Conservation (phyloP, 2,329 filamentous ascomycete genomes). For the Fusarium transvaalense region DNA sequence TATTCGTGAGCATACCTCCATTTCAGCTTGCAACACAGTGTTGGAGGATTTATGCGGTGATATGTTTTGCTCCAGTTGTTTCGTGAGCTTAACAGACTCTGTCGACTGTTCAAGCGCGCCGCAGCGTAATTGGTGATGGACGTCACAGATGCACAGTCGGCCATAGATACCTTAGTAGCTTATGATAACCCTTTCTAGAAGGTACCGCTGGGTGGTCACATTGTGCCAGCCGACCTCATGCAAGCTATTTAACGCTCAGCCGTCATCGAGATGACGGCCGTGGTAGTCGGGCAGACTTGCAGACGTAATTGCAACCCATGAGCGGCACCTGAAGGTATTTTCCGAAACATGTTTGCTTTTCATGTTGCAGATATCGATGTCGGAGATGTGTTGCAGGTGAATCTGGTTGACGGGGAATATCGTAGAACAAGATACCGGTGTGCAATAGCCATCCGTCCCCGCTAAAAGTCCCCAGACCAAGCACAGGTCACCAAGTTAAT, state of each 20-base stretch:
- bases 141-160: conserved; percentile 16
- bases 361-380: conserved; percentile 3
- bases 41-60: neutral
- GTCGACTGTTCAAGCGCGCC: neutral
- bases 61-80: neutral
- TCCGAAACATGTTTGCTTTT: conserved; percentile 12
- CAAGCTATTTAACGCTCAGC: conserved; percentile 30
- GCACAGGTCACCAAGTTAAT: conserved; percentile 36
- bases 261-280: neutral
- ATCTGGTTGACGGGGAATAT: conserved; percentile 1
- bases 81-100: neutral
- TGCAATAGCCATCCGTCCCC: conserved; percentile 22
- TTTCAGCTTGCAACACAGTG: conserved; percentile 26
- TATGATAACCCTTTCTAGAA: conserved; percentile 4
- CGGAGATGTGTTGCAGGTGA: conserved; percentile 17
- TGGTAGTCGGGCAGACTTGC: conserved; percentile 5
- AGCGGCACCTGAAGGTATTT: neutral
- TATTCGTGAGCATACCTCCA: conserved; percentile 12
- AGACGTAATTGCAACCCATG: neutral
- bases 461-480: conserved; percentile 30
- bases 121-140: neutral
- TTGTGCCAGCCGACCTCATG: conserved; percentile 22
- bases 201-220: neutral
- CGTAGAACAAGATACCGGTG: conserved; percentile 16
- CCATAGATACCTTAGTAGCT: no score